Evolutionary conservation across 345 rosid genomes (phyloP), one percentile per base, ranked within the genome.

Genomic region (Euphorbia peplus): DNA sequence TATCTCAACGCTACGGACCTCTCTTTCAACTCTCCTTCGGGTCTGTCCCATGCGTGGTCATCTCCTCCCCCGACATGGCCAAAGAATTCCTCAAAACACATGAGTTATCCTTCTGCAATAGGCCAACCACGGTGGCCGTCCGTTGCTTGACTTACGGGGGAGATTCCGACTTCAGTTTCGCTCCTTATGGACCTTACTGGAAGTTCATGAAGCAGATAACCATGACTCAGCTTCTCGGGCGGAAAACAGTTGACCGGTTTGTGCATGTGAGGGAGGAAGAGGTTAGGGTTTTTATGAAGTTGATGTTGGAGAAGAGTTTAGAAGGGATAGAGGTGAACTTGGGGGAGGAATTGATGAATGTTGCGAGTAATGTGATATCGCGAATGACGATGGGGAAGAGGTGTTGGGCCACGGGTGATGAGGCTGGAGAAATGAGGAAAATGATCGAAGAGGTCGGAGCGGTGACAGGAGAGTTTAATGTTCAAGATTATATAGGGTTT

Each of bases 401-500:
- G 30, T 61, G 65, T 22, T 39, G 50, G 11, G 42, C 21, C 1
- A 21, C 51, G 5, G 52, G 42, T 5, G 50, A 61, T 61, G 65
- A 61, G 30, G 65, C 66, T 13, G 48, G 21, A 3, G 30, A 42
- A 12, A 51, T 62, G 7, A 22, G 66, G 50, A 62, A 62, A 42
- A 21, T 62, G 42, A 41, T 62, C 24, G 66, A 62, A 62, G 66
- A 62, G 32, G 66, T 62, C 24, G 52, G 52, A 39, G 66, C 42
- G 52, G n/a, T 62, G 7, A 62, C 66, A 1, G 66, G 66, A 11
- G 15, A 62, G 19, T 62, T 62, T 18, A 62, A 62, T 15, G 41
- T 62, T 62, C 66, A 62, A 62, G 66, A 62, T 62, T 62, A 62
- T 62, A 62, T 68, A 39, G 22, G 71, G 63, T 41, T 56, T 56